phyloP scores from a whole-genome alignment of 768 basidiomycete species.

The Phylloporus sp. region DNA sequence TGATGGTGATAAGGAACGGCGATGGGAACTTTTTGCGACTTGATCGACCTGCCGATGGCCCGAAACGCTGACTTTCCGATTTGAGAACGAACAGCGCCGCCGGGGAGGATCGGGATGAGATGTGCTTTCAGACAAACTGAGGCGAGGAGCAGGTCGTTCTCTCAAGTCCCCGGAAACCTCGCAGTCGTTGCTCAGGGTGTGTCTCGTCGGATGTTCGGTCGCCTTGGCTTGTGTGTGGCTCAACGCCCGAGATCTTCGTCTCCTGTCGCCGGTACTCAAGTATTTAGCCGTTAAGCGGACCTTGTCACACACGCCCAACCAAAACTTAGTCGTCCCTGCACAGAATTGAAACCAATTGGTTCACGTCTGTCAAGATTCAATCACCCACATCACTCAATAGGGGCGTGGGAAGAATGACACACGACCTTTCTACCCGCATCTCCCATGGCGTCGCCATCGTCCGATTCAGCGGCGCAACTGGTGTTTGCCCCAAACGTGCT shows the following conservation, averaged over 20 bases:
- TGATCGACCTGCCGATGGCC: constrained; percentile 2
- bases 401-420: too few species aligned
- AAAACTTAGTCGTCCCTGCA: constrained; percentile 5
- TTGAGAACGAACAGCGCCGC: background rate
- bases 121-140: background rate
- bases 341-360: too few species aligned
- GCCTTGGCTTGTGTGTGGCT: background rate
- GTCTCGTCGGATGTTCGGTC: too few species aligned
- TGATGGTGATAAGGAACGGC: constrained; percentile 1
- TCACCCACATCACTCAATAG: too few species aligned
- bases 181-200: background rate
- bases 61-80: constrained; percentile 1
- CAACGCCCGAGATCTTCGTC: background rate
- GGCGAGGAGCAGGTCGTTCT: background rate
- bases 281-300: background rate
- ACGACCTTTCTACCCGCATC: background rate
- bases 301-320: background rate
- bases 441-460: constrained; percentile 44
- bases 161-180: background rate
- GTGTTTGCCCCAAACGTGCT: constrained; percentile 64
- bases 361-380: too few species aligned
- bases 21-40: background rate
- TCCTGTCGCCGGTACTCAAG: background rate
- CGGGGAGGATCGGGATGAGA: background rate
- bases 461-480: constrained; percentile 50